These are phyloP conservation scores for Phytopythium litorale DNA, from an alignment of 352 stramenopile species.

Conservation along the genomic window DNA sequence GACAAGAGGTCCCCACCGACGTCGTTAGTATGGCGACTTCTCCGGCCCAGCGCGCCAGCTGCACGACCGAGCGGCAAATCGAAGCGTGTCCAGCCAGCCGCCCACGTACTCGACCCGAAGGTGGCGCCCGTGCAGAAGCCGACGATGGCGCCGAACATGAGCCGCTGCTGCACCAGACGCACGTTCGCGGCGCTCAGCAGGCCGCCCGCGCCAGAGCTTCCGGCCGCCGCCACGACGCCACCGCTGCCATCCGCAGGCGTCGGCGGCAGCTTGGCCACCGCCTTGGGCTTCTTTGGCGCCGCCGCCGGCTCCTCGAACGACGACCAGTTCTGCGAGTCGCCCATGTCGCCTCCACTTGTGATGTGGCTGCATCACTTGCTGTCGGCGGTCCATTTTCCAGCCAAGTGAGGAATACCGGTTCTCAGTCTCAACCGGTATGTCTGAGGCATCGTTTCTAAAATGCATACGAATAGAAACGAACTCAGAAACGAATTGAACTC, in stretches of 20 bases:
- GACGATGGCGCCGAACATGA: conserved; percentile 76
- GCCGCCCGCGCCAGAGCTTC: conserved; percentile 6
- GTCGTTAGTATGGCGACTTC: too few relatives aligned
- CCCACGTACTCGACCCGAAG: conserved; percentile 63
- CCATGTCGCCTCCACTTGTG: conserved; percentile 22
- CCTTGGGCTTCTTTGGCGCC: conserved; percentile 10
- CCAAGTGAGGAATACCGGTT: too few relatives aligned
- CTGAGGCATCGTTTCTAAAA: too few relatives aligned
- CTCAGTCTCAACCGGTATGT: too few relatives aligned
- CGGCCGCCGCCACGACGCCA: background rate
- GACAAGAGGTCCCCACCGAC: too few relatives aligned
- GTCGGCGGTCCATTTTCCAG: too few relatives aligned
- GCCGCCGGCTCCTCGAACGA: conserved; percentile 59
- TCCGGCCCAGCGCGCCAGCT: too few relatives aligned
- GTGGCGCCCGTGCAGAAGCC: conserved; percentile 75
- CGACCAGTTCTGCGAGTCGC: conserved; percentile 79
- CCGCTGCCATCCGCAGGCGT: background rate
- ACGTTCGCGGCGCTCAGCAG: conserved; percentile 34
- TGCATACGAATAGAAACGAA: too few relatives aligned
- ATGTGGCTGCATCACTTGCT: too few relatives aligned
- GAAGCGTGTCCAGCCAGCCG: too few relatives aligned
- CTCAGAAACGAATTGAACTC: too few relatives aligned
- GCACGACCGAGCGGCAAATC: too few relatives aligned
- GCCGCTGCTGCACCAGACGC: conserved; percentile 55
- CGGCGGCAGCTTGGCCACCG: background rate